phyloP scores from a whole-genome alignment of 2,329 filamentous ascomycete species.

The Sclerotinia glacialis region DNA sequence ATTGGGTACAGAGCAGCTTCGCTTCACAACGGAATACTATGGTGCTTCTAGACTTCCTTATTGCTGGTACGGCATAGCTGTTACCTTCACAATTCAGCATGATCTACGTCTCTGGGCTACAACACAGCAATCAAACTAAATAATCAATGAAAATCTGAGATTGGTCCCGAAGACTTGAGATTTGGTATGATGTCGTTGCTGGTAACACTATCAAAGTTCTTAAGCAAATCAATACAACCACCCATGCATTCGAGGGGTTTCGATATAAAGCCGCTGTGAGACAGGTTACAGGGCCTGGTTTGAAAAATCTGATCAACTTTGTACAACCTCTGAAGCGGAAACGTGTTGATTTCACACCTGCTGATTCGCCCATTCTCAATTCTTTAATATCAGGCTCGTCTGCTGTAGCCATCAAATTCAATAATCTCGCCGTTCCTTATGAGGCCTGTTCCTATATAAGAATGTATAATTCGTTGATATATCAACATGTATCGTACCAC shows the following conservation, averaged over 20 bases:
- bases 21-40: not conserved
- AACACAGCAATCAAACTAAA: not conserved
- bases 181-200: not conserved
- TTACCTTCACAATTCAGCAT: not conserved
- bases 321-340: constrained; percentile 9
- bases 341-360: not conserved
- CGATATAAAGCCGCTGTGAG: not conserved
- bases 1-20: not conserved
- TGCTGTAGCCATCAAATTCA: not conserved
- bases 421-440: not conserved
- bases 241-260: not conserved
- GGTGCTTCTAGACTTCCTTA: not conserved
- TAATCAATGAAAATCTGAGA: not conserved
- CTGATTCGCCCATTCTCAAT: not conserved
- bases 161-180: no score
- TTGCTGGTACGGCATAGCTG: not conserved
- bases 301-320: not conserved
- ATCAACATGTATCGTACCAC: not conserved
- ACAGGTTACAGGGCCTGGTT: constrained; percentile 3
- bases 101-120: not conserved
- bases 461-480: constrained; percentile 14
- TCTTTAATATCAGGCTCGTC: constrained; percentile 9
- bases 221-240: constrained; percentile 18
- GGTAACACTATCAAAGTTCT: not conserved
- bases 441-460: not conserved